Percentiles rank a stretch among this genome's conserved stretches.
Conservation (phyloP, 1,284 basidiomycete genomes). For the Sporisorium exsertum region DNA sequence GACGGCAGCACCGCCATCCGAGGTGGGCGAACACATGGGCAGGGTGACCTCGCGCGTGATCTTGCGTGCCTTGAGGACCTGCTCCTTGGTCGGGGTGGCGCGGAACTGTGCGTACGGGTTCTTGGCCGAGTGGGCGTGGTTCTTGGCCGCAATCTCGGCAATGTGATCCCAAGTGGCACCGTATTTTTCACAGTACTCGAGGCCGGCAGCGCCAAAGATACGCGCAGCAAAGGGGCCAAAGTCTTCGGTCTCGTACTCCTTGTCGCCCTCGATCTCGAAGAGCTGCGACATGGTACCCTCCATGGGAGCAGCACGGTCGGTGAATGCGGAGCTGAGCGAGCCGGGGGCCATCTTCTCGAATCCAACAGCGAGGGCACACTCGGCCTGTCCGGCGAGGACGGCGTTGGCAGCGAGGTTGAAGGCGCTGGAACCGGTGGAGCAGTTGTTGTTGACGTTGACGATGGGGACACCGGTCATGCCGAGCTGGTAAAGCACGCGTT, state of each 20-base stretch:
- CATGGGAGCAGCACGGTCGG: constrained; percentile 78
- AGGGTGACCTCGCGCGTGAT: constrained; percentile 82
- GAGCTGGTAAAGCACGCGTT: constrained; percentile 85
- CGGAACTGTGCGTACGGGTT: constrained; percentile 89
- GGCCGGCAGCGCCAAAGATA: constrained; percentile 82
- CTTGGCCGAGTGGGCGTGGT: constrained; percentile 82
- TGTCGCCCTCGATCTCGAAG: constrained; percentile 74
- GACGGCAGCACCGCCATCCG: constrained; percentile 69
- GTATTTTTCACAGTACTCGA: constrained; percentile 82
- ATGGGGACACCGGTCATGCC: constrained; percentile 87
- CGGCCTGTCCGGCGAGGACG: constrained; percentile 76
- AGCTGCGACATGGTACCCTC: constrained; percentile 71
- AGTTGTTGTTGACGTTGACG: constrained; percentile 82
- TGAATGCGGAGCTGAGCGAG: constrained; percentile 78
- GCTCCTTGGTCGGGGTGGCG: constrained; percentile 38
- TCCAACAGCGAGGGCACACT: constrained; percentile 84
- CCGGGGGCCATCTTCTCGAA: constrained; percentile 80
- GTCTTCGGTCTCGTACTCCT: constrained; percentile 75
- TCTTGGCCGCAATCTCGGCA: constrained; percentile 82
- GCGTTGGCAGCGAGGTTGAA: constrained; percentile 60
- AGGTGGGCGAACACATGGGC: constrained; percentile 87
- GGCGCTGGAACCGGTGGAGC: constrained; percentile 65
- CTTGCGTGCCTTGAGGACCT: constrained; percentile 62
- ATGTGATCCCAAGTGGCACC: constrained; percentile 79
- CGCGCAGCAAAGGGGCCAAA: constrained; percentile 78